Base-by-base conservation (phyloP, 495 filamentous ascomycete genomes). In the Apiosordaria backusii region DNA sequence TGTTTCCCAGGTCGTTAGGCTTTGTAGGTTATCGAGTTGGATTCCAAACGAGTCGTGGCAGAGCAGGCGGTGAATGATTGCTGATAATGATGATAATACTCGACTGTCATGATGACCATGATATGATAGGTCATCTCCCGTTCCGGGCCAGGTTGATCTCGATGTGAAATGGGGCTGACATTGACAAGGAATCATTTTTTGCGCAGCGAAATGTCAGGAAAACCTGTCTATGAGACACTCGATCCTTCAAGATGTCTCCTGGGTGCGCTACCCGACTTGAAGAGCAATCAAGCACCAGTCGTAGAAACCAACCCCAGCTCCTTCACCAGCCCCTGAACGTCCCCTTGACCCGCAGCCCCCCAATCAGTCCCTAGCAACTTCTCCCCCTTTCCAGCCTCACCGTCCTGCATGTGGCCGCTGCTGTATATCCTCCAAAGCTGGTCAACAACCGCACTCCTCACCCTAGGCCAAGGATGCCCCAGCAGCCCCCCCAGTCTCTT, bases 391-490 rank as follows among this genome's bases (percentile, higher is more conserved):
- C 76, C 76, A 27, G 77, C 80, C 64, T 82, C 79, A 7, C 80
- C 72, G 15, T 76, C 69, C 64, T 75, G 69, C 50, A 83, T 67
- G 60, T 64, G 54, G 59, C 71, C 64, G 24, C 68, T 55, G 45
- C 62, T 58, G n/a, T 26, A 62, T 25, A 83, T 60, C 29, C 69
- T 70, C 81, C 81, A 84, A 19, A 84, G 65, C 73, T 82, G 78
- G 40, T 84, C 81, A 10, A 82, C 78, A 26, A 83, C 81, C 27
- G 75, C 57, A 57, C 71, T 78, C 67, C 77, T 72, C 13, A 78
- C 74, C 25, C 77, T 67, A 16, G 81, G 81, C 81, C 81, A 84
- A 25, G 81, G 81, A 64, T 84, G 81, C 24, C 65, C 65, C 75
- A 83, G 64, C 16, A 84, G 72, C 1, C 74, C 81, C 2, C 74